These are phyloP conservation scores for Lipomyces starkeyi DNA, from an alignment of 805 yeast genomes.

Conservation along the genomic window DNA sequence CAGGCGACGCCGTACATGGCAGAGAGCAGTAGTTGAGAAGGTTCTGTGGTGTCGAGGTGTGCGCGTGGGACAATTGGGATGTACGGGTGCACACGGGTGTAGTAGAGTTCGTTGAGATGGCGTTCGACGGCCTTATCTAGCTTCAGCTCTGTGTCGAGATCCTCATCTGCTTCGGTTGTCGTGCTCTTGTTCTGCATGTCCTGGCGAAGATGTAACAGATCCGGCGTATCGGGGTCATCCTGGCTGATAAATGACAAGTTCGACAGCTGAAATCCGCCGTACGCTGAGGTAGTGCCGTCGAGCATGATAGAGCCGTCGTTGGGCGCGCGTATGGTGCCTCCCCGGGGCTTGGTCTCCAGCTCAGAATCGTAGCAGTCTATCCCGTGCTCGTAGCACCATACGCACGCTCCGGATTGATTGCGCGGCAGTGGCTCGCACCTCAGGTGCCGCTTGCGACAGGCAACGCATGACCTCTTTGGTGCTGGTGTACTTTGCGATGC, in stretches of 20 bases:
- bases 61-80: constrained; percentile 28
- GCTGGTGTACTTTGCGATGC: neutral
- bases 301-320: constrained; percentile 22
- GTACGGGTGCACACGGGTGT: constrained; percentile 26
- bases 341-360: constrained; percentile 19
- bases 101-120: constrained; percentile 21
- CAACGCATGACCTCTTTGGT: constrained; percentile 20
- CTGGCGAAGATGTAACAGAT: constrained; percentile 17
- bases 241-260: constrained; percentile 18
- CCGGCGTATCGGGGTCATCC: constrained; percentile 21
- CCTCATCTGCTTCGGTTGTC: constrained; percentile 19
- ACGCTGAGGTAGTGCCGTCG: constrained; percentile 29
- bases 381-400: constrained; percentile 29
- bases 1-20: constrained; percentile 33
- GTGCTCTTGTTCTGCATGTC: constrained; percentile 22
- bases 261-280: constrained; percentile 29
- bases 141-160: constrained; percentile 17
- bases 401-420: constrained; percentile 23
- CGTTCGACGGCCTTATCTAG: constrained; percentile 23
- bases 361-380: constrained; percentile 29
- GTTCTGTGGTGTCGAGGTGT: constrained; percentile 18
- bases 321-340: constrained; percentile 1
- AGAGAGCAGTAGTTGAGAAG: constrained; percentile 18
- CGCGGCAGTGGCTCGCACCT: constrained; percentile 20
- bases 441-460: constrained; percentile 27